phyloP scores from a whole-genome alignment of 2,329 filamentous ascomycete genomes.

The Hansfordia pulvinata region DNA sequence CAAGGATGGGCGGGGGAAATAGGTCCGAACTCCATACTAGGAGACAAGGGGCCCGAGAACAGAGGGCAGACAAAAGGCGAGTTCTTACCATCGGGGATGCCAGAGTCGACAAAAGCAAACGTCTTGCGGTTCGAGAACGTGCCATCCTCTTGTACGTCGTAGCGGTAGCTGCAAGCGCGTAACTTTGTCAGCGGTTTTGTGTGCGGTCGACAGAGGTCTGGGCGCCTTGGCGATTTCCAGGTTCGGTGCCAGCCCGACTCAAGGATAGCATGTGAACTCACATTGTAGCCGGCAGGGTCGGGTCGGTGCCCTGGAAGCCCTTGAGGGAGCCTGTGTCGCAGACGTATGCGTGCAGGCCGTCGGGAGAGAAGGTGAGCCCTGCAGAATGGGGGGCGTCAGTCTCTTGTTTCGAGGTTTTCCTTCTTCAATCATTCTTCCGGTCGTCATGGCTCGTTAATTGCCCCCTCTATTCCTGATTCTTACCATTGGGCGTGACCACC shows the following conservation, averaged over 20 bases:
- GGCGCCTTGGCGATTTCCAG: slow-evolving; percentile 5
- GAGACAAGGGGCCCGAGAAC: too few relatives aligned
- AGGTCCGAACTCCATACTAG: too few relatives aligned
- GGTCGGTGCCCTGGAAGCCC: slow-evolving; percentile 27
- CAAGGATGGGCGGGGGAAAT: too few relatives aligned
- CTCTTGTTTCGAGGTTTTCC: too few relatives aligned
- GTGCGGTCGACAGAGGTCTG: slow-evolving; percentile 7
- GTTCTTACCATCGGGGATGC: slow-evolving; percentile 41
- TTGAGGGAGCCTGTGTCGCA: slow-evolving; percentile 40
- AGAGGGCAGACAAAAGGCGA: not conserved
- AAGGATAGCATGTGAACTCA: slow-evolving; percentile 15
- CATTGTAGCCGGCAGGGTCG: slow-evolving; percentile 30
- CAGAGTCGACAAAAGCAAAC: slow-evolving; percentile 40
- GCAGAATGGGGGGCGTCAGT: too few relatives aligned
- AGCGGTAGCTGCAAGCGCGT: slow-evolving; percentile 28
- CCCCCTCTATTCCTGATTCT: not conserved
- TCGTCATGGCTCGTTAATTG: too few relatives aligned
- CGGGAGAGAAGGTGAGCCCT: slow-evolving; percentile 41
- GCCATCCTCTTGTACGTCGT: slow-evolving; percentile 27
- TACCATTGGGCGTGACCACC: slow-evolving; percentile 39
- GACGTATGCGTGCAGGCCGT: slow-evolving; percentile 36
- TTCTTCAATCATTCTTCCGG: not conserved
- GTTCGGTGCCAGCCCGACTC: not conserved
- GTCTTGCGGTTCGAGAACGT: slow-evolving; percentile 32
- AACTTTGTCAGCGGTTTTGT: too few relatives aligned